phyloP scores from a whole-genome alignment of 352 stramenopile species.

The Pythium guiyangense region DNA sequence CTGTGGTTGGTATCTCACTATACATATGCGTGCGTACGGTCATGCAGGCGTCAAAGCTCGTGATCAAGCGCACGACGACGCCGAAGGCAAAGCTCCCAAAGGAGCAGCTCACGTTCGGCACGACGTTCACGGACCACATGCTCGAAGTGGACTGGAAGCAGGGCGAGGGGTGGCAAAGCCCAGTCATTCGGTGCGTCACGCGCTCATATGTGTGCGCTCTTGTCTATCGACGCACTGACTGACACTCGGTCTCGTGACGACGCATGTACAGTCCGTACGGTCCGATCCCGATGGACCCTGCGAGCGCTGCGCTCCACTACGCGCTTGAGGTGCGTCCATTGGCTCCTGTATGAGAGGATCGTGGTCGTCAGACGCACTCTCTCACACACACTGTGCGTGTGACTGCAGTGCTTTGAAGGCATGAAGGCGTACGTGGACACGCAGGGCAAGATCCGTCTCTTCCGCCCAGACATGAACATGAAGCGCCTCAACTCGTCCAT shows the following conservation, averaged over 20 bases:
- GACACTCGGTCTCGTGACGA: neutral
- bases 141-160: conserved; percentile 91
- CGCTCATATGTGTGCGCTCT: neutral
- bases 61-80: conserved; percentile 8
- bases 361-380: neutral
- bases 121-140: conserved; percentile 96
- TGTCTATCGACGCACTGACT: neutral
- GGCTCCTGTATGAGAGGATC: neutral
- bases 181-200: conserved; percentile 68
- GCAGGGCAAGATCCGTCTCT: conserved; percentile 88
- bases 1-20: neutral
- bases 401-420: conserved; percentile 90
- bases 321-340: conserved; percentile 57
- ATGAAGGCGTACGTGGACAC: conserved; percentile 93
- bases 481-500: conserved; percentile 93
- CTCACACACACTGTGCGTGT: neutral
- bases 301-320: conserved; percentile 93
- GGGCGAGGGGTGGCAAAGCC: conserved; percentile 80
- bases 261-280: conserved; percentile 69
- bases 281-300: conserved; percentile 90
- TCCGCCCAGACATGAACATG: conserved; percentile 97
- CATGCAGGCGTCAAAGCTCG: conserved; percentile 9
- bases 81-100: conserved; percentile 61
- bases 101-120: conserved; percentile 92
- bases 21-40: neutral